A percentile compares a stretch with the other conserved stretches of the same genome.
Conservation (phyloP, 2,329 filamentous ascomycete species). For the Verticillium nubilum region DNA sequence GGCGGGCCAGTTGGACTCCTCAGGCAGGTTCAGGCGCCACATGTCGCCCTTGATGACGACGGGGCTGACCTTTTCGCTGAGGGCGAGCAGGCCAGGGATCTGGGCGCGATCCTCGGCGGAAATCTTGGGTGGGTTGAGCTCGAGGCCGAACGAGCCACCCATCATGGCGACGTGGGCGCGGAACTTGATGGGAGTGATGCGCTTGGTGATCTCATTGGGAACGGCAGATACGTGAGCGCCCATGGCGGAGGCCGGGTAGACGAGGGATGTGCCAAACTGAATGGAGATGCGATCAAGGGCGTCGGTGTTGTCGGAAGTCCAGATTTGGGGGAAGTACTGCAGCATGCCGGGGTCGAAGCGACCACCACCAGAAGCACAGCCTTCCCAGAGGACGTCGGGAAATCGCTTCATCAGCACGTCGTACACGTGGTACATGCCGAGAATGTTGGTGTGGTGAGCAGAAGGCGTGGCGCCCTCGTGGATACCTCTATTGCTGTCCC, state of each 20-base stretch:
- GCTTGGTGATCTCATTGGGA: conserved; percentile 51
- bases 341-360: conserved; percentile 59
- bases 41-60: conserved; percentile 53
- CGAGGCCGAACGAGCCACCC: conserved; percentile 62
- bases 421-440: conserved; percentile 59
- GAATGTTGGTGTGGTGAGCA: conserved; percentile 53
- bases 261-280: conserved; percentile 58
- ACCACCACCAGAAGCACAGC: conserved; percentile 59
- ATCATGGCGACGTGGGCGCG: conserved; percentile 63
- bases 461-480: conserved; percentile 52
- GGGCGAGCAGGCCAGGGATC: conserved; percentile 47
- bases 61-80: conserved; percentile 52
- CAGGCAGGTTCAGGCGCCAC: conserved; percentile 53
- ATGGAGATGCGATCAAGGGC: conserved; percentile 55
- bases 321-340: conserved; percentile 60
- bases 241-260: conserved; percentile 59
- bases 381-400: conserved; percentile 60
- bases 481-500: conserved; percentile 63
- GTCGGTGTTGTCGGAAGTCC: conserved; percentile 63
- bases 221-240: conserved; percentile 59
- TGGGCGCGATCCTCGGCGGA: conserved; percentile 42
- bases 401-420: conserved; percentile 53
- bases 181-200: conserved; percentile 52
- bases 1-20: conserved; percentile 57
- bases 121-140: conserved; percentile 52